phyloP scores from a whole-genome alignment of 805 yeast species.

The Starmerella vaccinii region DNA sequence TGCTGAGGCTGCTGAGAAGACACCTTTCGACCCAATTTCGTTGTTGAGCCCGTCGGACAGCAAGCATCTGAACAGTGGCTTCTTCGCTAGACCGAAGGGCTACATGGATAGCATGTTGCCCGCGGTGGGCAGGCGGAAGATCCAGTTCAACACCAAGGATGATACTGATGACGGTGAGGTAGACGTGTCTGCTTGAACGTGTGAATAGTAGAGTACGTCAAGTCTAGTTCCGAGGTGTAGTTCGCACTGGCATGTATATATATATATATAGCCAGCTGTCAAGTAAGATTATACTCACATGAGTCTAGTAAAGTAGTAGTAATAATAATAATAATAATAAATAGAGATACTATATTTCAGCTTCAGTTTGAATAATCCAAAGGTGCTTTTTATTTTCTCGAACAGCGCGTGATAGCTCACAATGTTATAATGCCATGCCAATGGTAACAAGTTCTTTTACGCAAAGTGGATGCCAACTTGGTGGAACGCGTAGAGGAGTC shows the following conservation, averaged over 20 bases:
- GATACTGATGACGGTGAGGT: constrained; percentile 8
- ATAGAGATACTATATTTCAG: too few relatives aligned
- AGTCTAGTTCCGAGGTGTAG: too few relatives aligned
- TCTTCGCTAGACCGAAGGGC: background rate
- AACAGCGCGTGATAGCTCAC: too few relatives aligned
- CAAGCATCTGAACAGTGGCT: background rate
- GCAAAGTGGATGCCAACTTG: constrained; percentile 97
- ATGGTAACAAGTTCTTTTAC: constrained; percentile 31
- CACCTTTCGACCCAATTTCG: constrained; percentile 4
- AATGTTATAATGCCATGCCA: too few relatives aligned
- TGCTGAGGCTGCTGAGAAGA: constrained; percentile 6
- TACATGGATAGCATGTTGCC: background rate
- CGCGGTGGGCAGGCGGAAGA: constrained; percentile 12
- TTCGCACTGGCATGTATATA: too few relatives aligned
- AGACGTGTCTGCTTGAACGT: constrained; percentile 14
- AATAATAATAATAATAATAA: background rate
- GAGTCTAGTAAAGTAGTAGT: too few relatives aligned
- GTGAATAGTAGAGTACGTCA: background rate
- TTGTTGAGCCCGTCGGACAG: background rate
- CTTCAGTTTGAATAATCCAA: too few relatives aligned
- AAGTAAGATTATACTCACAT: too few relatives aligned
- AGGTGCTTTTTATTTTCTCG: too few relatives aligned
- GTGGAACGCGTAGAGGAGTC: constrained; percentile 79
- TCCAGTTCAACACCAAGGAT: constrained; percentile 1
- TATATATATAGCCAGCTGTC: too few relatives aligned